Conservation (phyloP, 257 asterid genomes). For the Solanum okadae region DNA sequence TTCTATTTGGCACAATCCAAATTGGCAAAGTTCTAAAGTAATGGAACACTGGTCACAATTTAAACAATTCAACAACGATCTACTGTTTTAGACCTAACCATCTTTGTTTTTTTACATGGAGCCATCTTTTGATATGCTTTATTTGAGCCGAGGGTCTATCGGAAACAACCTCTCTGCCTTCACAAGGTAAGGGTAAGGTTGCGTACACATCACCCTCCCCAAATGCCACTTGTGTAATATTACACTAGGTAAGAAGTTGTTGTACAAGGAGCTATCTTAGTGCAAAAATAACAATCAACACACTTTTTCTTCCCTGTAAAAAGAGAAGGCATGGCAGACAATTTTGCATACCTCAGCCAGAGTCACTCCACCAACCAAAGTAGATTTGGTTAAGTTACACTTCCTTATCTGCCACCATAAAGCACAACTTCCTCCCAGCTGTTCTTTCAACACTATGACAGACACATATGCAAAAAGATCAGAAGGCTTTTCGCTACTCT, state of each 20-base stretch:
- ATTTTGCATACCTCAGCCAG: constrained; percentile 55
- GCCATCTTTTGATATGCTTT: neutral
- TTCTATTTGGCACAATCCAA: neutral
- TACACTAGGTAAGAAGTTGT: neutral
- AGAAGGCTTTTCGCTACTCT: constrained; percentile 24
- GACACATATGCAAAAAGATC: constrained; percentile 50
- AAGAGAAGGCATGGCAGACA: neutral
- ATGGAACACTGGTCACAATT: neutral
- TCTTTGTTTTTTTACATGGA: neutral
- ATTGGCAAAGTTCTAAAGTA: neutral
- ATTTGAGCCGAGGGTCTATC: neutral
- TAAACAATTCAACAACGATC: neutral
- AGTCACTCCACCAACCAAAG: constrained; percentile 49
- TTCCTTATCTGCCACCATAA: constrained; percentile 41
- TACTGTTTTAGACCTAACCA: neutral
- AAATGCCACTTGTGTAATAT: neutral
- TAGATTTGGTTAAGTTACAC: constrained; percentile 63
- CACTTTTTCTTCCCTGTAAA: neutral
- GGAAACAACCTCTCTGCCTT: neutral
- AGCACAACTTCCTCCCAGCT: constrained; percentile 5
- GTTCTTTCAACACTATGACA: constrained; percentile 19
- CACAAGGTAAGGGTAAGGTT: neutral
- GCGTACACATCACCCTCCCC: neutral
- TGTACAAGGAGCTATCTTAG: neutral
- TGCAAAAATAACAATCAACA: neutral